Evolutionary conservation across 345 rosid species (phyloP), one percentile per base, ranked within the genome.

Genomic region (Cochlearia excelsa): DNA sequence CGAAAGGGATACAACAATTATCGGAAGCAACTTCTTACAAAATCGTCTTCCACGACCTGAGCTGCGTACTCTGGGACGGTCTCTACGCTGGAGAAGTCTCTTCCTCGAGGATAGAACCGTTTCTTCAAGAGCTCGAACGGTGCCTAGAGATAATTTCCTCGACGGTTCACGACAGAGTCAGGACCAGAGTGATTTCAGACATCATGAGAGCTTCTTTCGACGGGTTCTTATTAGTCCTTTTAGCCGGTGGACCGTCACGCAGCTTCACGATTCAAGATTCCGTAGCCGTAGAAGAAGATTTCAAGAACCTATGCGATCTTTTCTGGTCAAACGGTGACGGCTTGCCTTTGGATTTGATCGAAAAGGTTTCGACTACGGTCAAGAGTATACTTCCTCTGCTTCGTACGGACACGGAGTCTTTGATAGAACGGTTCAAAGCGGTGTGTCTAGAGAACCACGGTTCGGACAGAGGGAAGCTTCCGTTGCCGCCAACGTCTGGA

Each of bases 301-400:
- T 93, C 67, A 85, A 85, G 77, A 66, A 74, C 54, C 80, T 93
- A 1, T 77, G 72, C 43, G 95, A 87, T 66, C 76, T 90, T 30
- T 93, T 93, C 72, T 93, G 94, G 97, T 82, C 99, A 37, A 84
- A 93, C 33, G 97, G 97, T 26, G 97, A 89, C 46, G 99, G 96
- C 10, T 70, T 89, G 74, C 95, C 99, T 6, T 67, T 82, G 57
- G 95, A 85, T 31, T 70, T 89, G 67, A 85, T 93, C 16, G 85
- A 82, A 27, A 89, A 87, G 74, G 84, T 79, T 59, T 85, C 97
- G 1, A 65, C 75, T 3, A 79, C 78, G 0, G 87, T 75, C 11
- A 81, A 76, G 63, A 70, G 82, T 51, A 73, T 93, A 60, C 96
- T 93, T 41, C 91, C 95, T 3, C 77, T 93, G 51, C 77, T 81